Percentiles rank a stretch among this genome's conserved stretches.
Evolutionary conservation across 495 filamentous ascomycete species (phyloP).

Genomic region (Antarctomyces pellizariae): DNA sequence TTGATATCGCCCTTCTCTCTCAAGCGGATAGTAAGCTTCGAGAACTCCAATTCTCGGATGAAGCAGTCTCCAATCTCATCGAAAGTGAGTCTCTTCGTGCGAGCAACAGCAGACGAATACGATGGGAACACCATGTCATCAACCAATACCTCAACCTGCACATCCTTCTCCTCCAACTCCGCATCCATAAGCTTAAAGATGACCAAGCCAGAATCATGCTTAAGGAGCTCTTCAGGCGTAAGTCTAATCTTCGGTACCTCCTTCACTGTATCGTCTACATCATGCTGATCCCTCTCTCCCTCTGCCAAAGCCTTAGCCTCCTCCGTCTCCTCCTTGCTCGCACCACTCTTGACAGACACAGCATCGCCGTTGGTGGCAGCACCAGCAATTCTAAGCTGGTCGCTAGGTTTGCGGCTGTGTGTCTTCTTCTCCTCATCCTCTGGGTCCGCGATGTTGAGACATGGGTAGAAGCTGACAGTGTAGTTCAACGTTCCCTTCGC

Average conservation of each 20-base stretch:
- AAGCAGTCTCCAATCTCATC: conserved; percentile 89
- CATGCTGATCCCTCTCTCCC: conserved; percentile 30
- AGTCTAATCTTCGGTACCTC: conserved; percentile 55
- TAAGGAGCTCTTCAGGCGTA: conserved; percentile 49
- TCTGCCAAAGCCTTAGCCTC: conserved; percentile 19
- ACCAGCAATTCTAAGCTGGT: conserved; percentile 15
- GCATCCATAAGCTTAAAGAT: conserved; percentile 88
- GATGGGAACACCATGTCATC: conserved; percentile 88
- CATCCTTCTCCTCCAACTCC: conserved; percentile 49
- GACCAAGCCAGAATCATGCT: conserved; percentile 76
- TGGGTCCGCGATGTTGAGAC: conserved; percentile 67
- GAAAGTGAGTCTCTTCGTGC: conserved; percentile 37
- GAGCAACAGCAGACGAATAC: conserved; percentile 56
- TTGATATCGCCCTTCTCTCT: conserved; percentile 52
- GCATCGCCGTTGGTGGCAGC: neutral
- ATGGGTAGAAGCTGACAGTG: conserved; percentile 76
- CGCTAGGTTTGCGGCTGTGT: too few species aligned
- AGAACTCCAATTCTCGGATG: conserved; percentile 88
- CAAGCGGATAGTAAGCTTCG: conserved; percentile 69
- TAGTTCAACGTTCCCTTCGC: conserved; percentile 66
- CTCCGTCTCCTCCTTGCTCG: conserved; percentile 12
- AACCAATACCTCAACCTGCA: conserved; percentile 70
- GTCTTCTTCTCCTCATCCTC: conserved; percentile 64
- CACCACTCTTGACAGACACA: neutral
- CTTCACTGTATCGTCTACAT: conserved; percentile 21